A percentile compares a stretch with the other conserved stretches of the same genome.
Evolutionary conservation across 352 stramenopile species (phyloP).

Genomic region (Pythium graminicola): DNA sequence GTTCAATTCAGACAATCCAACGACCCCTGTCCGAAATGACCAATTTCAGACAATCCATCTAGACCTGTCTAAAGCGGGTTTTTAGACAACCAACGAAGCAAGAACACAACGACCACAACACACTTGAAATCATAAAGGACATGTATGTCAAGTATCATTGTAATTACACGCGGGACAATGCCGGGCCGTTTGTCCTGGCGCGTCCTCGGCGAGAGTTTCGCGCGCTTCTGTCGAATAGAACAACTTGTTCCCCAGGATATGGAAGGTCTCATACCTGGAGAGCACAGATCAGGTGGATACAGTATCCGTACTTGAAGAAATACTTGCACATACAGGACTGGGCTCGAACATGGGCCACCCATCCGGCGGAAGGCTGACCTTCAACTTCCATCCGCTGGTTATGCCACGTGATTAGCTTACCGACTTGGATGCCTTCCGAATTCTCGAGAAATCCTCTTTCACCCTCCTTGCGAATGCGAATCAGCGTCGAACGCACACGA

Average conservation of each 20-base stretch:
- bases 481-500: not conserved
- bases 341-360: not conserved
- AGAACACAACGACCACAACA: too few relatives aligned
- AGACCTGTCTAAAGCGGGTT: too few relatives aligned
- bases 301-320: slow-evolving; percentile 8
- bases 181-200: not conserved
- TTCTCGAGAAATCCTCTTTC: not conserved
- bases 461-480: not conserved
- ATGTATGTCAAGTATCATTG: too few relatives aligned
- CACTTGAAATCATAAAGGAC: too few relatives aligned
- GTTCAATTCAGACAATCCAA: too few relatives aligned
- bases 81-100: too few relatives aligned
- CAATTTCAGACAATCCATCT: too few relatives aligned
- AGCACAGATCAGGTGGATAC: slow-evolving; percentile 3
- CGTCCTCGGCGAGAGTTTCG: not conserved
- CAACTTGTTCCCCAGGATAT: not conserved
- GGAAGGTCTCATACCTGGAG: not conserved
- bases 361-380: not conserved
- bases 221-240: not conserved
- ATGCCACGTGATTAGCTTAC: not conserved
- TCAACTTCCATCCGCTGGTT: slow-evolving; percentile 1
- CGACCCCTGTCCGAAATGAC: too few relatives aligned
- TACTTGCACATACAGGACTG: not conserved
- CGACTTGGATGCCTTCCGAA: not conserved
- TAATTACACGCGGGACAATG: not conserved